phyloP scores from a whole-genome alignment of 768 basidiomycete genomes.

The Rhizopogon salebrosus region DNA sequence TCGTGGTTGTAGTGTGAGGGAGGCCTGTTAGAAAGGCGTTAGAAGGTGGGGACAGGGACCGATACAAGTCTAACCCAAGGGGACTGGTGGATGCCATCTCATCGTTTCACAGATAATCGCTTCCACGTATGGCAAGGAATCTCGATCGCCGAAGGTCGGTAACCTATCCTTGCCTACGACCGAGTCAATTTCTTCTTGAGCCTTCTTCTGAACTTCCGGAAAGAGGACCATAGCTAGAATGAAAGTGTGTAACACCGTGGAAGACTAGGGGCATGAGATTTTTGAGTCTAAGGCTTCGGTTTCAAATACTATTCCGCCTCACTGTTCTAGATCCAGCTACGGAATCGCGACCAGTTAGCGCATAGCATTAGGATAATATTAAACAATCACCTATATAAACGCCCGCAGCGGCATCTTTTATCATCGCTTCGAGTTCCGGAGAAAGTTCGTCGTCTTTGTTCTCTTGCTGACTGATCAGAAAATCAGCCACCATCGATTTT shows the following conservation, averaged over 20 bases:
- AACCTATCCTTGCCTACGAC: background rate
- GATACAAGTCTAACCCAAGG: slow-evolving; percentile 1
- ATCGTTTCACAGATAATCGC: slow-evolving; percentile 5
- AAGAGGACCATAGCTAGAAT: slow-evolving; percentile 4
- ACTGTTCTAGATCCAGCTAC: background rate
- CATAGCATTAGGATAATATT: background rate
- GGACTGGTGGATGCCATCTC: slow-evolving; percentile 2
- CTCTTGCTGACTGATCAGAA: too few relatives aligned
- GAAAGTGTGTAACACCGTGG: slow-evolving; percentile 1
- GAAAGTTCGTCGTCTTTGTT: too few relatives aligned
- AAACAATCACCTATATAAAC: background rate
- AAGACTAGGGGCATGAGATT: background rate
- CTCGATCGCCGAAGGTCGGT: slow-evolving; percentile 1
- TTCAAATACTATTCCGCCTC: background rate
- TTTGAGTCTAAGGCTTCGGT: background rate
- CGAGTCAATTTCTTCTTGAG: slow-evolving; percentile 3
- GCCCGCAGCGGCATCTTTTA: background rate
- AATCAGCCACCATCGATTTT: too few relatives aligned
- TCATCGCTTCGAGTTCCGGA: background rate
- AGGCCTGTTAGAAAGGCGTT: background rate
- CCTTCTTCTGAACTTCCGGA: slow-evolving; percentile 5
- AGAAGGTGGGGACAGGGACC: background rate
- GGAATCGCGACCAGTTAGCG: background rate
- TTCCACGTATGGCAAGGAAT: slow-evolving; percentile 3
- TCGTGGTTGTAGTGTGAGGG: background rate